Evolutionary conservation across 1,139 yeast genomes (phyloP).

Genomic region (Hyphopichia wangnamkhiaoensis): DNA sequence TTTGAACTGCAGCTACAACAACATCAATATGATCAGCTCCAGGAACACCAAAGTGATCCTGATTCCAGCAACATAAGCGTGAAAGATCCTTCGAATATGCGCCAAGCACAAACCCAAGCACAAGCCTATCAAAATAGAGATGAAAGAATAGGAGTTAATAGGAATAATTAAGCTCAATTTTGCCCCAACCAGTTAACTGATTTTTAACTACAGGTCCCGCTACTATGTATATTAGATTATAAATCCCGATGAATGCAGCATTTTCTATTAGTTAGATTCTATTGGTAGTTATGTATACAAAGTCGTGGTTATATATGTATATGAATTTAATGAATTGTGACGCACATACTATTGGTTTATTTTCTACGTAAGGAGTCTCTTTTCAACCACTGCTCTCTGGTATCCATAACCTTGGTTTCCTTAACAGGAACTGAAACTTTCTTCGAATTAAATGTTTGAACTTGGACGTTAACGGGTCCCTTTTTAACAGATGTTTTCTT

Average conservation of each 20-base stretch:
- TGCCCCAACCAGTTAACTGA: too few species aligned
- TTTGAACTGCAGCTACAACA: constrained; percentile 10
- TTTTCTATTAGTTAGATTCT: too few species aligned
- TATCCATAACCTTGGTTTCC: constrained; percentile 39
- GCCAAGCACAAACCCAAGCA: not conserved
- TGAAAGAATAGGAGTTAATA: constrained; percentile 15
- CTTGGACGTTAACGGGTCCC: constrained; percentile 60
- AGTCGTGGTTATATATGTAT: too few species aligned
- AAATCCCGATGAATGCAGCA: too few species aligned
- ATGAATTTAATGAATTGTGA: constrained; percentile 1
- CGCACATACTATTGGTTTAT: constrained; percentile 15
- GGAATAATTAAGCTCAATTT: too few species aligned
- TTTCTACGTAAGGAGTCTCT: constrained; percentile 51
- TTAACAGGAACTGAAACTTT: constrained; percentile 47
- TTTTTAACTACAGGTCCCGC: too few species aligned
- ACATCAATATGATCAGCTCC: constrained; percentile 9
- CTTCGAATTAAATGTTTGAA: constrained; percentile 27
- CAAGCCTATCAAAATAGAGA: constrained; percentile 9
- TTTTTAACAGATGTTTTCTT: constrained; percentile 41
- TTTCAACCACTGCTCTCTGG: constrained; percentile 60
- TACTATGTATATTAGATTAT: too few species aligned
- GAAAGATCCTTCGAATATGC: constrained; percentile 3
- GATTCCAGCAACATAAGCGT: constrained; percentile 5
- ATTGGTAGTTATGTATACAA: too few species aligned
- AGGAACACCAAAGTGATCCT: constrained; percentile 7